Base-by-base conservation (phyloP, 2,329 filamentous ascomycete species). In the Sclerotiophoma versabilis region DNA sequence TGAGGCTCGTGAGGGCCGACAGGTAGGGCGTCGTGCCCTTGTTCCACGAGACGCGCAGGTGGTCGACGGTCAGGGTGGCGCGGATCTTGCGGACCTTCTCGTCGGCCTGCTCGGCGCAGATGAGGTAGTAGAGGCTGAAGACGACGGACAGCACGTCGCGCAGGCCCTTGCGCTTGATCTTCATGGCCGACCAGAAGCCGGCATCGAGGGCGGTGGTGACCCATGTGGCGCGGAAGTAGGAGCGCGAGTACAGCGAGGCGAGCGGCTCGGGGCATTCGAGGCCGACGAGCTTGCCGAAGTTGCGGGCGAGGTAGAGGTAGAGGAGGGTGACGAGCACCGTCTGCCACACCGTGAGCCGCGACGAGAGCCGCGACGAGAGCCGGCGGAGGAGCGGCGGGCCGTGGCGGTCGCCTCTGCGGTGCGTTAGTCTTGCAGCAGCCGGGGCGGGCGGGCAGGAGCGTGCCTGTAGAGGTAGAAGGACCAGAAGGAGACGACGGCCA, bases 101-200 rank as follows among this genome's bases (percentile, higher is more conserved):
- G 72, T 98, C 95, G 10, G 95, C 95, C 69, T 92, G 89, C 75
- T 98, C 93, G 0, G 95, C 92, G 12, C 93, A 92, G 48, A 98
- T 84, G 59, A 99, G 81, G 73, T 99, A 99, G 76, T 96, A 99
- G 10, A 89, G 72, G 0, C 91, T 91, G 75, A 97, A 98, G 39
- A 91, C 80, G 17, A 98, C 81, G 70, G 91, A 92, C 9, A 90
- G 85, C 12, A 96, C 71, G 72, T 98, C 93, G 32, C 92, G 84
- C 34, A 96, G 64, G 86, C 90, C 93, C 66, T 90, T 92, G 41
- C 81, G 81, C 51, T 85, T 85, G 60, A 99, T 93, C 67, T 87
- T 89, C 95, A 99, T 99, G 27, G 95, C 95, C 0, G 92, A 96
- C 95, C 95, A 99, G 75, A 97, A 99, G 1, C 95, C 95, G 5